Conservation (phyloP, 805 yeast genomes). For the Candida pseudoglaebosa region DNA sequence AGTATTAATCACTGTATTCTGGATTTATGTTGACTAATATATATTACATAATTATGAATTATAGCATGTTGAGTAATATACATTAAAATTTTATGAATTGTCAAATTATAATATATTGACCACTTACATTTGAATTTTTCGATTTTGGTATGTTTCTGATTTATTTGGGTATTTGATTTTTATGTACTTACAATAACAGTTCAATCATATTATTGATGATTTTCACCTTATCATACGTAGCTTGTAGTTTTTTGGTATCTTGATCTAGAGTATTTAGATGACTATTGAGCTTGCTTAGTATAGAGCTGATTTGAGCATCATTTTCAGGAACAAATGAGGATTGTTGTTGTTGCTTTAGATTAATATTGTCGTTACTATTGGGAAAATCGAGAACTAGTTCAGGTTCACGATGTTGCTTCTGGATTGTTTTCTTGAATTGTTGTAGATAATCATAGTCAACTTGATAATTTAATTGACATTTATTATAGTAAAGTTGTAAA, state of each 20-base stretch:
- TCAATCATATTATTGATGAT: constrained; percentile 14
- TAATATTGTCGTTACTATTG: constrained; percentile 2
- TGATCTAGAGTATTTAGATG: constrained; percentile 14
- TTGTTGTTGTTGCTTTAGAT: background rate
- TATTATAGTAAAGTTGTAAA: constrained; percentile 22
- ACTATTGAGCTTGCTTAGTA: constrained; percentile 13
- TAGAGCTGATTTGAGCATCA: constrained; percentile 15
- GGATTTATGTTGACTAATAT: constrained; percentile 13
- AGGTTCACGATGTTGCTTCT: constrained; percentile 8
- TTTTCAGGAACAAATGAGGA: constrained; percentile 14
- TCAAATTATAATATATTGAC: too few species aligned
- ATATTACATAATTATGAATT: too few species aligned
- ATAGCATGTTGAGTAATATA: too few species aligned
- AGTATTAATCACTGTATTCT: constrained; percentile 14
- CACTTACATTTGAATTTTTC: background rate
- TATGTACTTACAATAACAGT: constrained; percentile 4
- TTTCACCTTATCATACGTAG: constrained; percentile 19
- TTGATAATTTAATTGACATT: constrained; percentile 19
- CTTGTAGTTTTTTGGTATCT: constrained; percentile 10
- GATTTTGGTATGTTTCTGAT: background rate
- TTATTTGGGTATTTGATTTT: constrained; percentile 1
- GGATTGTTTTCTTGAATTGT: constrained; percentile 24
- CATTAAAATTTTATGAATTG: too few species aligned
- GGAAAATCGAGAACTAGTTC: constrained; percentile 5
- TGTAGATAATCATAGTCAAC: constrained; percentile 31